Percentiles rank a stretch among this genome's conserved stretches.
These are phyloP conservation scores for Verticillium zaregamsianum DNA, from an alignment of 2,329 filamentous ascomycete genomes.

Conservation along the genomic window DNA sequence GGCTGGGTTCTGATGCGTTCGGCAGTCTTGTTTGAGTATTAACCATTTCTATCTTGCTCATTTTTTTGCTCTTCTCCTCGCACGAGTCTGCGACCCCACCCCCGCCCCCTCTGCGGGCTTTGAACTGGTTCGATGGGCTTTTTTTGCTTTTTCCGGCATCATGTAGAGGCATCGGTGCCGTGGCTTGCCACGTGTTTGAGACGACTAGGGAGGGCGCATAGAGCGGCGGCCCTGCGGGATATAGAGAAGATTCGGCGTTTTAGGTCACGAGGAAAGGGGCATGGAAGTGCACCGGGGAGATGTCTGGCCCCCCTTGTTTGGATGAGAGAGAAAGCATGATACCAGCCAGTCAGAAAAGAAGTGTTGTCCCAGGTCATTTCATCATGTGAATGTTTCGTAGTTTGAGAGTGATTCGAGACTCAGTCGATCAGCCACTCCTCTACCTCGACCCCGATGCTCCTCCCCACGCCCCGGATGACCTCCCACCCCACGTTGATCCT, in stretches of 20 bases:
- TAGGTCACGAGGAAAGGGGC: neutral
- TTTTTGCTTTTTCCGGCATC: too few species aligned
- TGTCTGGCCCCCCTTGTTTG: neutral
- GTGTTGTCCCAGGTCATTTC: neutral
- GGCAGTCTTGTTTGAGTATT: neutral
- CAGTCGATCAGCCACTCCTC: conserved; percentile 72
- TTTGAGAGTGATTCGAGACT: neutral
- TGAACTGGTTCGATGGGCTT: too few species aligned
- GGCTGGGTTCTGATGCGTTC: conserved; percentile 13
- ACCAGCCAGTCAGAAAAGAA: neutral
- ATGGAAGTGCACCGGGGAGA: neutral
- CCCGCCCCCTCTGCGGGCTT: too few species aligned
- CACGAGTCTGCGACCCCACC: neutral
- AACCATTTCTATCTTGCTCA: neutral
- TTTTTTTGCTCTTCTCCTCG: conserved; percentile 2
- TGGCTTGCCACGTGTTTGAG: neutral
- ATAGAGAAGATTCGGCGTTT: neutral
- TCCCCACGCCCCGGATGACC: conserved; percentile 63
- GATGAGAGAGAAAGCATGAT: neutral
- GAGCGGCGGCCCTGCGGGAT: neutral
- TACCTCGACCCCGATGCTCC: conserved; percentile 73
- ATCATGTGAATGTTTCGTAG: neutral
- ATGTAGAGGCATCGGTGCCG: neutral
- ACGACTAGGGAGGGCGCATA: neutral
- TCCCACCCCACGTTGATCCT: conserved; percentile 78